Evolutionary conservation across 306 rosid genomes (phyloP).

Genomic region (Fragaria vesca): DNA sequence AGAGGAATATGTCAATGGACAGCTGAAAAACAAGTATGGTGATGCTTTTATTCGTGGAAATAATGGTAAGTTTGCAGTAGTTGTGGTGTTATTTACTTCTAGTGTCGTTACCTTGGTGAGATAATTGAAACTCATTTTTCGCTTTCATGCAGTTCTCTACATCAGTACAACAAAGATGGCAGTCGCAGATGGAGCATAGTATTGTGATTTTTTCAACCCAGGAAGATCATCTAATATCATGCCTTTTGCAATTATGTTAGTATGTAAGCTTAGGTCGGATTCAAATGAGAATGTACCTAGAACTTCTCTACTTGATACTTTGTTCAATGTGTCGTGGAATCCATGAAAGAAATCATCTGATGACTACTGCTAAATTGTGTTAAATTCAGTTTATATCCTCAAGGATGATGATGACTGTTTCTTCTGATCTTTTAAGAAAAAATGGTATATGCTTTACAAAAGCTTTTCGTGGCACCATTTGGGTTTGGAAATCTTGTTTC

Average conservation of each 20-base stretch:
- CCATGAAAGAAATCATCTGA: not conserved
- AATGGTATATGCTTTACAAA: no score
- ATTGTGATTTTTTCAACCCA: not conserved
- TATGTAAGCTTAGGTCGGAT: slow-evolving; percentile 6
- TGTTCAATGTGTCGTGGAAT: not conserved
- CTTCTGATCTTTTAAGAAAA: not conserved
- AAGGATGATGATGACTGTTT: not conserved
- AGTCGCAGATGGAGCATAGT: slow-evolving; percentile 76
- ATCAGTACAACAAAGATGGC: slow-evolving; percentile 94
- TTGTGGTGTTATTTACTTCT: not conserved
- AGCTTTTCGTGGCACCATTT: not conserved
- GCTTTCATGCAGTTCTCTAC: slow-evolving; percentile 70
- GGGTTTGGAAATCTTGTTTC: not conserved
- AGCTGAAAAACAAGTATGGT: slow-evolving; percentile 90
- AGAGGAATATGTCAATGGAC: slow-evolving; percentile 93
- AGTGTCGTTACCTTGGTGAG: not conserved
- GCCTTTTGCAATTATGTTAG: slow-evolving; percentile 2
- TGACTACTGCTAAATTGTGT: not conserved
- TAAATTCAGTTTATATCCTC: not conserved
- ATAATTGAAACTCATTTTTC: slow-evolving; percentile 12
- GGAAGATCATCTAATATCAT: slow-evolving; percentile 7
- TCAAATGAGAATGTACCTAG: slow-evolving; percentile 9
- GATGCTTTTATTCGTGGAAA: slow-evolving; percentile 97
- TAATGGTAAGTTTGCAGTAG: slow-evolving; percentile 50
- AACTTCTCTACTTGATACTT: not conserved